Evolutionary conservation across 2,329 filamentous ascomycete genomes (phyloP), one percentile per base, ranked within the genome.

Genomic region (Orbilia quercus): DNA sequence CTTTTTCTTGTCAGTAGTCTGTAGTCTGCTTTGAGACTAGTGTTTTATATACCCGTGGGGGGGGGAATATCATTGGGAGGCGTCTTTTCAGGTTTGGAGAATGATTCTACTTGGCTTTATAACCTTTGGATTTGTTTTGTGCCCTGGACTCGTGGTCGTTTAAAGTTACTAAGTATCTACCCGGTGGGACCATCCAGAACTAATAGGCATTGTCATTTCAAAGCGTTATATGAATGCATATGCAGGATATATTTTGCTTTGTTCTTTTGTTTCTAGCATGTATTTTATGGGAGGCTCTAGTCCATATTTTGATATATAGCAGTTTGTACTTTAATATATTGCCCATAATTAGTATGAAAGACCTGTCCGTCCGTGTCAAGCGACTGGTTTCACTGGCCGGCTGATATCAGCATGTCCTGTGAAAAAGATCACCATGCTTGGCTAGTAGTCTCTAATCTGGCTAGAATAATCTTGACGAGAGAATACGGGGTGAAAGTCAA

Each of bases 241-340:
- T 63, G 34, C 57, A 63, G 40, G 22, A 62, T 63, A 55, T 11
- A 18, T 53, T 42, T 62, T 31, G 44, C 20, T 47, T 48, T 62
- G 23, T 44, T 14, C 11, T 22, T 12, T 44, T 58, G 23, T n/a
- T 36, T 48, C 40, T 47, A 31, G 7, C 14, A 63, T 57, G 40
- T 42, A 70, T 45, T 53, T 14, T 62, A 44, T 58, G 40, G 55
- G 48, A 53, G 48, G 64, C 28, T 22, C 22, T 45, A 16, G 51
- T 58, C 42, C n/a, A 42, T 57, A 25, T 7, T 22, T 28, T 42
- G 38, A 40, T 38, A 54, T 38, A 38, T 12, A 36, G 31, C 50
- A 54, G 23, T 9, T 3, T 47, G 44, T 25, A 47, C 22, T 28
- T 50, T 16, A 28, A 22, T 23, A 23, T 25, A 22, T 48, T 4